Evolutionary conservation across 768 basidiomycete species (phyloP).

Genomic region (Megacollybia marginata): DNA sequence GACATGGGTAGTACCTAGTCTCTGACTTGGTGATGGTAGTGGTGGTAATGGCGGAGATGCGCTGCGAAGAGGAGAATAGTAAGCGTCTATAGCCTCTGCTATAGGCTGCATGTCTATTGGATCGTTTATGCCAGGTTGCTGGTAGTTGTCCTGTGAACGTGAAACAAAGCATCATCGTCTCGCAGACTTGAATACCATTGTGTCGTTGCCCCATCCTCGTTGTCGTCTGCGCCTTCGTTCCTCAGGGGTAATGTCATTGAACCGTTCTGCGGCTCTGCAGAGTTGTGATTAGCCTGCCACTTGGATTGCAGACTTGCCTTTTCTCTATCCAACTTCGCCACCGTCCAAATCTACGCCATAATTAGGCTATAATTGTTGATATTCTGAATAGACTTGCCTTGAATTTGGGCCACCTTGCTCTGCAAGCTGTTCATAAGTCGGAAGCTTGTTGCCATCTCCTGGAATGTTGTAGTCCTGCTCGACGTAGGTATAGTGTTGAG

Average conservation of each 20-base stretch:
- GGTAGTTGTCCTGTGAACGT: no score
- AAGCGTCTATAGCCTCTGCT: slow-evolving; percentile 30
- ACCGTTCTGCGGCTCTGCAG: slow-evolving; percentile 76
- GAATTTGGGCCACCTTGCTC: slow-evolving; percentile 76
- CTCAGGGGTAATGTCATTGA: slow-evolving; percentile 54
- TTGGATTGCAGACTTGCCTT: slow-evolving; percentile 35
- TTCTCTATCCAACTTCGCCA: slow-evolving; percentile 91
- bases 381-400: slow-evolving; percentile 33
- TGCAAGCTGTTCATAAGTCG: slow-evolving; percentile 77
- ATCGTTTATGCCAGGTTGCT: slow-evolving; percentile 11
- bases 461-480: slow-evolving; percentile 36
- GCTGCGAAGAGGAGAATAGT: slow-evolving; percentile 19
- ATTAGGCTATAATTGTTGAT: slow-evolving; percentile 7
- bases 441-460: slow-evolving; percentile 46
- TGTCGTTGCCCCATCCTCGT: slow-evolving; percentile 64
- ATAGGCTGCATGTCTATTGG: slow-evolving; percentile 32
- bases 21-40: slow-evolving; percentile 41
- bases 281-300: background rate
- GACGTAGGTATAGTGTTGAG: slow-evolving; percentile 17
- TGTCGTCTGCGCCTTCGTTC: slow-evolving; percentile 48
- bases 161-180: background rate
- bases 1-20: slow-evolving; percentile 54
- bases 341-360: slow-evolving; percentile 59
- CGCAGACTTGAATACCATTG: slow-evolving; percentile 4
- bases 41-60: slow-evolving; percentile 25